These are phyloP conservation scores for Epichloe gansuensis DNA, from an alignment of 2,329 filamentous ascomycete species.

Conservation along the genomic window DNA sequence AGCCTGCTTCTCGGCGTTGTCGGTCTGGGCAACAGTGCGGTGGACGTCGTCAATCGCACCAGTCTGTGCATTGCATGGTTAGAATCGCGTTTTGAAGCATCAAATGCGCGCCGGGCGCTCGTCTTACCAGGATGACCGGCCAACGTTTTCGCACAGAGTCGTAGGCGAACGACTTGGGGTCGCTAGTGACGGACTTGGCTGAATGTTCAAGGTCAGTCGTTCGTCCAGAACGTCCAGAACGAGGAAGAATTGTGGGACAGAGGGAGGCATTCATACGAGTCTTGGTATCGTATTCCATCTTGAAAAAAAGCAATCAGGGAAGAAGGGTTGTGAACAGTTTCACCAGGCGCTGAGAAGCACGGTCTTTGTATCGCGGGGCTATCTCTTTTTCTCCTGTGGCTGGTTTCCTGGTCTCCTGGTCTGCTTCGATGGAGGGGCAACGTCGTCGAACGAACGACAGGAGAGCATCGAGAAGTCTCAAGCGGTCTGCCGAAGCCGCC, in stretches of 20 bases:
- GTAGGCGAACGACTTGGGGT: constrained; percentile 77
- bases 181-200: constrained; percentile 69
- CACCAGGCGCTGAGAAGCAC: background rate
- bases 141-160: constrained; percentile 76
- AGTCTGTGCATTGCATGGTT: constrained; percentile 42
- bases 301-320: constrained; percentile 3
- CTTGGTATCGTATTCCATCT: constrained; percentile 65
- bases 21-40: constrained; percentile 48
- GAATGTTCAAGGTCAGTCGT: constrained; percentile 8
- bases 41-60: constrained; percentile 92
- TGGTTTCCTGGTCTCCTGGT: too few species aligned
- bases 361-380: background rate
- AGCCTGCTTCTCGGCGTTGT: constrained; percentile 49
- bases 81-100: background rate
- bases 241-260: constrained; percentile 2
- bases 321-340: background rate
- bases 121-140: constrained; percentile 76
- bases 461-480: too few species aligned
- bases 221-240: constrained; percentile 1
- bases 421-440: too few species aligned
- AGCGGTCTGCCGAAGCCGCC: too few species aligned
- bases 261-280: constrained; percentile 43
- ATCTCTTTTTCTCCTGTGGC: too few species aligned
- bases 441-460: too few species aligned
- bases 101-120: background rate